These are phyloP conservation scores for Beauveria medogensis DNA, from an alignment of 2,329 filamentous ascomycete species.

Conservation along the genomic window DNA sequence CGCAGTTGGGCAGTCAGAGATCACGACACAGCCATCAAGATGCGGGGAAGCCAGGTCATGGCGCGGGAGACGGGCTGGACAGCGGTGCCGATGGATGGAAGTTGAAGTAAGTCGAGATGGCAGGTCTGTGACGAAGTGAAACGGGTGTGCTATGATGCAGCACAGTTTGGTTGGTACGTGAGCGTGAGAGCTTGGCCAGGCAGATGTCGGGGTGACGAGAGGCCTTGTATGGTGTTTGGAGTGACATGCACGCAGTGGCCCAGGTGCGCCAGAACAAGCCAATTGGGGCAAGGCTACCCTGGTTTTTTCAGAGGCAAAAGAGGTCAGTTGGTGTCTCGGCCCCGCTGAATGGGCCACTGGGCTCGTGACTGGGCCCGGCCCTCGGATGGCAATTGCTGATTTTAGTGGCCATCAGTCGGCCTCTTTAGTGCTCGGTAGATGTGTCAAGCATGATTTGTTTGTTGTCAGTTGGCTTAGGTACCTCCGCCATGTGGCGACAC, in stretches of 20 bases:
- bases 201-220: background rate
- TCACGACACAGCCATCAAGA: slow-evolving; percentile 9
- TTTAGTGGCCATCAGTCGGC: too few relatives aligned
- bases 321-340: too few relatives aligned
- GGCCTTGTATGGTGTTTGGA: background rate
- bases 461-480: too few relatives aligned
- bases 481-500: too few relatives aligned
- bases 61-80: background rate
- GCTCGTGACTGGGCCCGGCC: too few relatives aligned
- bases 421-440: too few relatives aligned
- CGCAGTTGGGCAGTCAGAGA: background rate
- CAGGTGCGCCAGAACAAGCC: background rate
- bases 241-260: background rate
- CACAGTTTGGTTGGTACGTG: background rate
- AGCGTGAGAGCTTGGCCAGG: background rate
- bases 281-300: background rate
- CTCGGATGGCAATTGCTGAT: too few relatives aligned
- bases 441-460: too few relatives aligned
- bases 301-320: too few relatives aligned
- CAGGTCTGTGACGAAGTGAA: background rate
- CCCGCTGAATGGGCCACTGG: too few relatives aligned
- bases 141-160: background rate
- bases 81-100: background rate
- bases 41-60: slow-evolving; percentile 10
- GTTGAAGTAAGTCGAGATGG: background rate